These are phyloP conservation scores for Euptelea pleiosperma DNA, from an alignment of 164 flowering plant species.

Conservation along the genomic window DNA sequence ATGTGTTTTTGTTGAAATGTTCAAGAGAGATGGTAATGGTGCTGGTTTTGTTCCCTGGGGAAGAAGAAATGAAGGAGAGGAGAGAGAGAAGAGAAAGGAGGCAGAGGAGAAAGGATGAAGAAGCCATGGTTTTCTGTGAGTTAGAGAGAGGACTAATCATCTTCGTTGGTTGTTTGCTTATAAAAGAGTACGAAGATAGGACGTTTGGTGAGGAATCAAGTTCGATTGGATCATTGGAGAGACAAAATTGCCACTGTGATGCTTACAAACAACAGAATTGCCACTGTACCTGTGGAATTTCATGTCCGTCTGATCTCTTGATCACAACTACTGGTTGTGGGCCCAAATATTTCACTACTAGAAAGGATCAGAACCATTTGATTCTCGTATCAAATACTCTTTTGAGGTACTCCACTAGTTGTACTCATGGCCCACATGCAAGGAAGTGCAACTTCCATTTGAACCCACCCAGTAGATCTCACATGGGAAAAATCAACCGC, in stretches of 20 bases:
- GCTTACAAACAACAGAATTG: not conserved
- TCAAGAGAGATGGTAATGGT: conserved; percentile 33
- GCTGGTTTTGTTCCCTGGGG: conserved; percentile 15
- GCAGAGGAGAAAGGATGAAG: conserved; percentile 5
- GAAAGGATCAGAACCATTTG: too few species aligned
- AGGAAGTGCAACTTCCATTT: too few species aligned
- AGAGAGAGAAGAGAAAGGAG: conserved; percentile 1
- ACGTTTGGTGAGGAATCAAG: not conserved
- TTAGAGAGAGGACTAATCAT: not conserved
- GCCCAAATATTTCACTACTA: too few species aligned
- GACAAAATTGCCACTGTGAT: not conserved
- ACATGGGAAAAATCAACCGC: too few species aligned
- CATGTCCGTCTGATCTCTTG: too few species aligned
- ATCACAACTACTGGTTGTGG: too few species aligned
- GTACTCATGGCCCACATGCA: too few species aligned
- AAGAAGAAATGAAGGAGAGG: conserved; percentile 16
- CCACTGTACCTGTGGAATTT: not conserved
- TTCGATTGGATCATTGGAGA: not conserved
- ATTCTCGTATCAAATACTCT: too few species aligned
- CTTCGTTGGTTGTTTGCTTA: not conserved
- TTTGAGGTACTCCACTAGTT: too few species aligned
- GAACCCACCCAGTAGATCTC: too few species aligned
- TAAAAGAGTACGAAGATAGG: too few species aligned
- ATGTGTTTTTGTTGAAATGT: conserved; percentile 19
- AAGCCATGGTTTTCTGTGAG: conserved; percentile 5